Evolutionary conservation across 1,284 basidiomycete species (phyloP), one percentile per base, ranked within the genome.

Genomic region (Leccinum griseonigrum): DNA sequence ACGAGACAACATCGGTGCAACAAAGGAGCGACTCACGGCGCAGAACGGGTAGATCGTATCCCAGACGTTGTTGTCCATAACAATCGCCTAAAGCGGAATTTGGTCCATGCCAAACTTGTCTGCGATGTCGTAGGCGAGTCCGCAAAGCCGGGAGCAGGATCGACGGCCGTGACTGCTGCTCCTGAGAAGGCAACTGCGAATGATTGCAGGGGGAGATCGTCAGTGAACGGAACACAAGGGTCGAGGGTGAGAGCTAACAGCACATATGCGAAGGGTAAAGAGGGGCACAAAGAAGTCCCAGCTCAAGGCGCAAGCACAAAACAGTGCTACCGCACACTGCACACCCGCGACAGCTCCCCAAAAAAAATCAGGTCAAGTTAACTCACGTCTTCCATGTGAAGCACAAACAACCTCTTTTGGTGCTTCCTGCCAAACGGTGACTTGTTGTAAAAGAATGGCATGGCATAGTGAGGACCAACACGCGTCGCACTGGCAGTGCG

Each of bases 11-110:
- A 46, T 62, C 0, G 3, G 36, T 43, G 31, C 18, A 16, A 51
- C 3, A 29, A 26, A 22, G 26, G 52, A 75, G 4, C 18, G 22
- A 3, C 85, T 54, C 66, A 91, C 90, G 57, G 85, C 77, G 4
- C 91, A 92, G 73, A 95, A 91, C 2, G 95, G 94, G 76, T 95
- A 97, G 32, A 98, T 74, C 1, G 87, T 80, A 76, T 95, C 92
- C 94, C 94, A 96, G 67, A 94, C 92, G 16, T 81, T 77, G 54
- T 85, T 83, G 66, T 88, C 78, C 85, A 91, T 87, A 4, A 79
- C 72, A 9, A 86, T 78, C 1, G 78, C 67, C n/a, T 75, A 79
- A 7, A 80, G 79, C 38, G 79, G 77, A 14, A 70, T 67, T 18
- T 76, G 77, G 2, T 76, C 69, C 2, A 77, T 75, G 11, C 84